Evolutionary conservation across 2,329 filamentous ascomycete species (phyloP).

Genomic region (Hypoxylon sp.): DNA sequence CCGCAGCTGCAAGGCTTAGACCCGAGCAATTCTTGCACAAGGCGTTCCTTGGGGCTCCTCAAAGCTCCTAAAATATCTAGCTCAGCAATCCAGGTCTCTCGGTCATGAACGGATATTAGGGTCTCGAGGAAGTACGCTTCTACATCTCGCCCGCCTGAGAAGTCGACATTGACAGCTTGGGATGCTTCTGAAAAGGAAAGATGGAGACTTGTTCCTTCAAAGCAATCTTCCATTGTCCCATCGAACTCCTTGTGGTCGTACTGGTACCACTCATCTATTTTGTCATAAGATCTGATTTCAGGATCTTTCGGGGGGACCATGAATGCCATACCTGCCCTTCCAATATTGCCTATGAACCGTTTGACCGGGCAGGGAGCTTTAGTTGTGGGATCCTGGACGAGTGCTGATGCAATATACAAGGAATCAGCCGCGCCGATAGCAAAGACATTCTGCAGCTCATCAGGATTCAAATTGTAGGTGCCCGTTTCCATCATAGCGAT

Average conservation of each 20-base stretch:
- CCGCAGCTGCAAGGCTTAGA: slow-evolving; percentile 7
- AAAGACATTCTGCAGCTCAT: slow-evolving; percentile 26
- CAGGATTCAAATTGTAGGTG: slow-evolving; percentile 25
- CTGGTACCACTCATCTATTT: slow-evolving; percentile 31
- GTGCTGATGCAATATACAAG: slow-evolving; percentile 27
- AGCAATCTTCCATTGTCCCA: slow-evolving; percentile 31
- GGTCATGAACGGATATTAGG: slow-evolving; percentile 12
- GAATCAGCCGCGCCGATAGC: slow-evolving; percentile 33
- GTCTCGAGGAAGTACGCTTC: slow-evolving; percentile 10
- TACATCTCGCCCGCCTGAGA: slow-evolving; percentile 12
- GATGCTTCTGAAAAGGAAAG: slow-evolving; percentile 32
- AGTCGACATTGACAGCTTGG: slow-evolving; percentile 4
- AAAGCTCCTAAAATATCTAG: slow-evolving; percentile 7
- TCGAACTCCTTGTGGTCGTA: slow-evolving; percentile 33
- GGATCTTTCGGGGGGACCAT: slow-evolving; percentile 31
- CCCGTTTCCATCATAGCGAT: slow-evolving; percentile 39
- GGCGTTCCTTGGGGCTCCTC: background rate
- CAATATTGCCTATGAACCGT: slow-evolving; percentile 30
- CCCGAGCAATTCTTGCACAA: background rate
- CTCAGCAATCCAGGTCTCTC: slow-evolving; percentile 8
- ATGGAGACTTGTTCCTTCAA: slow-evolving; percentile 32
- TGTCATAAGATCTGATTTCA: slow-evolving; percentile 18
- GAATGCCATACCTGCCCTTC: slow-evolving; percentile 32
- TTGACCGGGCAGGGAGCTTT: slow-evolving; percentile 1
- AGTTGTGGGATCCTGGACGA: slow-evolving; percentile 26